Evolutionary conservation across 495 filamentous ascomycete genomes (phyloP).

Genomic region (Penicillium silybi): DNA sequence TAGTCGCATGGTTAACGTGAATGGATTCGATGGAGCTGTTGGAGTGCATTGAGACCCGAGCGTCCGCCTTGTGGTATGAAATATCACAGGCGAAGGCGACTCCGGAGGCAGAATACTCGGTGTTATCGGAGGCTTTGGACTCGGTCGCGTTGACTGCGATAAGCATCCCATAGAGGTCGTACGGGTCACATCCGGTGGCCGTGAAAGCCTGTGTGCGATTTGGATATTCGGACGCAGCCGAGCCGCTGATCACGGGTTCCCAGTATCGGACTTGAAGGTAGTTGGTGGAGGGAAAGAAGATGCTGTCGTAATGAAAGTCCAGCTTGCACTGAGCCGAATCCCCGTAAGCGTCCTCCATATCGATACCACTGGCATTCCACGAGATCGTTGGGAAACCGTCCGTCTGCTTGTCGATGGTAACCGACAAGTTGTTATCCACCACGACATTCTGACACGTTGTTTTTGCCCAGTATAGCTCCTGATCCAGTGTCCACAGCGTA

Average conservation of each 20-base stretch:
- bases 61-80: constrained; percentile 30
- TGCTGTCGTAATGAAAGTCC: constrained; percentile 32
- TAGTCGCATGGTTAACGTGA: constrained; percentile 17
- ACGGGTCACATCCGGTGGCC: constrained; percentile 28
- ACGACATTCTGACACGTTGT: constrained; percentile 24
- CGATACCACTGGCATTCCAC: constrained; percentile 31
- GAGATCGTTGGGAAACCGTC: constrained; percentile 16
- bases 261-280: constrained; percentile 40
- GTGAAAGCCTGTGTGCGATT: constrained; percentile 25
- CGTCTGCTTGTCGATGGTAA: constrained; percentile 20
- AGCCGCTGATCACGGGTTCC: constrained; percentile 28
- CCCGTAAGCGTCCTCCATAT: constrained; percentile 17
- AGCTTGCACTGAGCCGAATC: constrained; percentile 20
- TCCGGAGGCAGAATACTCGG: constrained; percentile 25
- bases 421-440: constrained; percentile 19
- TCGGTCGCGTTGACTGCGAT: constrained; percentile 33
- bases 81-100: constrained; percentile 37
- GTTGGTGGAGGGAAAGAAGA: constrained; percentile 30
- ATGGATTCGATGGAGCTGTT: constrained; percentile 38
- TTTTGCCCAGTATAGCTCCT: constrained; percentile 38
- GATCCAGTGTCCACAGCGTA: constrained; percentile 35
- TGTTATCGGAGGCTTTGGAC: not conserved
- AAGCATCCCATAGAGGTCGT: constrained; percentile 38
- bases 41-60: constrained; percentile 34
- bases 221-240: constrained; percentile 8